A percentile compares a stretch with the other conserved stretches of the same genome.
Conservation (phyloP, 768 basidiomycete species). For the Cubamyces lactineus region DNA sequence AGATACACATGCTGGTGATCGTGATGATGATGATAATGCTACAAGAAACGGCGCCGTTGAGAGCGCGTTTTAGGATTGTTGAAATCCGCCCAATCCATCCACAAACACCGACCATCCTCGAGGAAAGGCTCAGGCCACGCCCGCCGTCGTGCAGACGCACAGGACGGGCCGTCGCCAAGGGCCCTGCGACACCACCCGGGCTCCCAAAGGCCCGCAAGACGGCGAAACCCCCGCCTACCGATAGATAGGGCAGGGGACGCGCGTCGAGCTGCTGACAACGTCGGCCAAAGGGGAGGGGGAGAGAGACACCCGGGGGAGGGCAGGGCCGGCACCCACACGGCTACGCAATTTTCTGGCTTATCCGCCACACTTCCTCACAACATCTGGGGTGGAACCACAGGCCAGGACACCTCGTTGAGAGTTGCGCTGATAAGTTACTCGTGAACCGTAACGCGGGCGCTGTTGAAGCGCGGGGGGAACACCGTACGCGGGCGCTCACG, state of each 20-base stretch:
- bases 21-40: background rate
- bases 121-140: background rate
- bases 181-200: background rate
- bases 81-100: constrained; percentile 58
- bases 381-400: constrained; percentile 29
- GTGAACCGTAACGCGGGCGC: constrained; percentile 69
- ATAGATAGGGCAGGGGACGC: background rate
- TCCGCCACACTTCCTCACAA: constrained; percentile 25
- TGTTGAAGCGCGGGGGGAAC: constrained; percentile 81
- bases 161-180: background rate
- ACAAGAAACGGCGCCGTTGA: constrained; percentile 28
- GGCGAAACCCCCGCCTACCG: background rate
- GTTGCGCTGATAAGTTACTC: constrained; percentile 48
- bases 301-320: background rate
- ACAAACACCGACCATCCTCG: constrained; percentile 11
- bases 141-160: constrained; percentile 6
- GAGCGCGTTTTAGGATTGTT: constrained; percentile 62
- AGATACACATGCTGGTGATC: constrained; percentile 17
- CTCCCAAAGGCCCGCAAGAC: constrained; percentile 4
- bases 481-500: constrained; percentile 49
- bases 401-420: constrained; percentile 35
- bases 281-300: background rate
- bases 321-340: constrained; percentile 26
- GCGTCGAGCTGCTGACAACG: background rate
- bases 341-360: constrained; percentile 26